Base-by-base conservation (phyloP, 495 filamentous ascomycete genomes). In the Ramalina intermedia region DNA sequence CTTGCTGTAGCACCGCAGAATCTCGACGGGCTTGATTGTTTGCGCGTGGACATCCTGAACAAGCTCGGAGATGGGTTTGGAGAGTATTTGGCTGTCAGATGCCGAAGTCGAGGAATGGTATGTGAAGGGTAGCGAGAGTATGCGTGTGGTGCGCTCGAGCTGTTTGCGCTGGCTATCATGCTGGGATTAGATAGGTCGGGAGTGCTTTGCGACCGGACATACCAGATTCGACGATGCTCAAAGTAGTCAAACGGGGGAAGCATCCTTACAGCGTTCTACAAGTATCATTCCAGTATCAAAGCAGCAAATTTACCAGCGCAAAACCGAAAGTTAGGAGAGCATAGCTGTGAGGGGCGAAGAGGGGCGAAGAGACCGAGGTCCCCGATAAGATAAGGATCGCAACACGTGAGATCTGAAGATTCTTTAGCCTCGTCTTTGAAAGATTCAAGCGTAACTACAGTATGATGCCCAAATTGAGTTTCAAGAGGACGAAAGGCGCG, bases 1-100 rank as follows among this genome's bases (percentile, higher is more conserved):
- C 65, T 93, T 94, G 57, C 87, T 87, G 59, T 95, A 98, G n/a
- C 87, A 79, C 48, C 69, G 79, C 13, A 98, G 79, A 26, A 98
- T 75, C 49, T 89, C 80, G 24, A 82, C 63, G 0, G 87, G 79
- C 3, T 75, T 67, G 38, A 80, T 63, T n/a, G 69, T 63, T 20
- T 77, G 69, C 8, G 76, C 69, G 27, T 93, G 85, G 14, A 98
- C 82, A 65, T 81, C 77, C 40, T 79, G 63, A 3, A 95, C 87
- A 17, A 96, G 74, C 43, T 81, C 66, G 38, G 82, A 75, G 52
- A 96, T 88, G 20, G 86, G 78, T 49, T 79, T 80, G 27, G 79
- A 68, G 44, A 96, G 71, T 41, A 85, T 81, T 0, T 67, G 59
- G 18, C 72, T 71, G 45, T 96, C 87, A 11, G 64, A 26, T 1